phyloP scores from a whole-genome alignment of 2,329 filamentous ascomycete species.

The Tolypocladium tropicale region DNA sequence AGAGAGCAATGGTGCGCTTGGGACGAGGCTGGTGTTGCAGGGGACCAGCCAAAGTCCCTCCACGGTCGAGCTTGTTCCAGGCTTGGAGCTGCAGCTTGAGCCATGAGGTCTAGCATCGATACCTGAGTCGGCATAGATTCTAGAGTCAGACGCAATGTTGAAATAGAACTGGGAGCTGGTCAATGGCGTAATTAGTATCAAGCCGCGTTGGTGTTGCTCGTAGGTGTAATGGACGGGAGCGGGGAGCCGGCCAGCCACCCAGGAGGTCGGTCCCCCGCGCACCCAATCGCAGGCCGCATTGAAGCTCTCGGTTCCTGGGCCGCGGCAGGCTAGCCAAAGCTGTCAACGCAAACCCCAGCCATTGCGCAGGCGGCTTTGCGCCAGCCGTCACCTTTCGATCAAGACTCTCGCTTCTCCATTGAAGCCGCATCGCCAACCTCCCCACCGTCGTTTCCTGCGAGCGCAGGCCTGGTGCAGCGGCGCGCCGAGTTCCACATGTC shows the following conservation, averaged over 20 bases:
- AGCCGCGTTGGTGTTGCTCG: too few species aligned
- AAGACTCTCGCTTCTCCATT: too few species aligned
- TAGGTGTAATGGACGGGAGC: too few species aligned
- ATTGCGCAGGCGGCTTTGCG: background rate
- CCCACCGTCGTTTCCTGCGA: background rate
- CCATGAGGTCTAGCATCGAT: too few species aligned
- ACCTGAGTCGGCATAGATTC: too few species aligned
- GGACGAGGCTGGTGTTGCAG: slow-evolving; percentile 7
- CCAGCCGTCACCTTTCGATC: background rate
- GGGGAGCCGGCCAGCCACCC: too few species aligned
- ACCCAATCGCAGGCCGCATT: background rate
- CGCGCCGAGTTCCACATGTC: background rate
- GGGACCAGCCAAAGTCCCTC: slow-evolving; percentile 6
- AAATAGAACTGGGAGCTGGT: too few species aligned
- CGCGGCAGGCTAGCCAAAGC: background rate
- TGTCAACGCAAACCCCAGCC: background rate
- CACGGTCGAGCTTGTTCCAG: slow-evolving; percentile 9
- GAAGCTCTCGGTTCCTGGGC: background rate
- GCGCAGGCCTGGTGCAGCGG: background rate
- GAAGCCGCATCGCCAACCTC: background rate
- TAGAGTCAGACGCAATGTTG: too few species aligned
- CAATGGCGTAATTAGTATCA: too few species aligned
- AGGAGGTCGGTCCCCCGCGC: too few species aligned
- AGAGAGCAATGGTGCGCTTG: background rate
- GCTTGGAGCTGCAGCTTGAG: slow-evolving; percentile 8